Evolutionary conservation across 2,329 filamentous ascomycete species (phyloP).

Genomic region (Penicillium sp.): DNA sequence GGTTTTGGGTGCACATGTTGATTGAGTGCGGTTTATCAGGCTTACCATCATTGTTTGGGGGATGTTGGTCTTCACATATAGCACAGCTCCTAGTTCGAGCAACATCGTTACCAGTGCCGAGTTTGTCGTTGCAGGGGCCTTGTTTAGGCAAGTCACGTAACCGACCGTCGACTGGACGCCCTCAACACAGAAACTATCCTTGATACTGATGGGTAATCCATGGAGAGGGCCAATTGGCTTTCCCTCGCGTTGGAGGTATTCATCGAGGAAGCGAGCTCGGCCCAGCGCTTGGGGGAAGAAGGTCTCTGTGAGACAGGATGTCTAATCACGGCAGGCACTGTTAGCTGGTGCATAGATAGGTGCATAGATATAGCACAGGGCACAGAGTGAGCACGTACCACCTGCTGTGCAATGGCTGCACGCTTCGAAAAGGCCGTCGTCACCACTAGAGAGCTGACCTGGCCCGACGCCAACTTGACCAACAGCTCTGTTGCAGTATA

Average conservation of each 20-base stretch:
- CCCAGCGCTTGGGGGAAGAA: constrained; percentile 39
- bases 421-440: constrained; percentile 43
- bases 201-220: constrained; percentile 43
- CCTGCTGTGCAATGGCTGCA: constrained; percentile 42
- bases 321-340: constrained; percentile 10
- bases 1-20: neutral
- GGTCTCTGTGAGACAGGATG: constrained; percentile 41
- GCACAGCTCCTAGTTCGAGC: constrained; percentile 29
- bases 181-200: constrained; percentile 31
- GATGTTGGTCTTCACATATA: constrained; percentile 39
- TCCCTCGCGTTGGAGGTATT: constrained; percentile 30
- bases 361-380: too few species aligned
- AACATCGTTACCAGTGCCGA: constrained; percentile 28
- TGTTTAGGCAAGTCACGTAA: constrained; percentile 26
- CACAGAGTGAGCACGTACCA: constrained; percentile 17
- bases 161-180: constrained; percentile 26
- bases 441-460: constrained; percentile 24
- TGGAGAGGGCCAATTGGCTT: constrained; percentile 41
- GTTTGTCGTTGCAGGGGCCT: constrained; percentile 18
- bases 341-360: neutral
- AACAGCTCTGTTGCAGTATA: constrained; percentile 24
- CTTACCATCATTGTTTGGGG: constrained; percentile 36
- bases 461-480: constrained; percentile 18
- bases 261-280: constrained; percentile 40
- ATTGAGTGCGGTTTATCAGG: neutral